These are phyloP conservation scores for Sanguinoderma infundibulare DNA, from an alignment of 1,284 basidiomycete genomes.

Conservation along the genomic window DNA sequence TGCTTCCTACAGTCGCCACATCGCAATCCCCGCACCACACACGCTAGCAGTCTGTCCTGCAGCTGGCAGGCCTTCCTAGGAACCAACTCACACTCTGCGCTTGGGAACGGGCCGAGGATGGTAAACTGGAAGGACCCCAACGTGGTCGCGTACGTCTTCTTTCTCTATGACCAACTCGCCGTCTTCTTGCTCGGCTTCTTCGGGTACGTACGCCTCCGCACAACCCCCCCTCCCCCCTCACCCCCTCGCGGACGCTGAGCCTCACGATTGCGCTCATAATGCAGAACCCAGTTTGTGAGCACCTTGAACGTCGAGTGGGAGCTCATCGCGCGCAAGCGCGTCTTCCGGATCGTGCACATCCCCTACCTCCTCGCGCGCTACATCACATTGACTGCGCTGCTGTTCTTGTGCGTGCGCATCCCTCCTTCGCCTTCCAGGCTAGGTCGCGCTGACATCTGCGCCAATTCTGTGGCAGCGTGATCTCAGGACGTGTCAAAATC, in stretches of 20 bases:
- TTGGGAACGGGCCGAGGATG: neutral
- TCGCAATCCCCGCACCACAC: neutral
- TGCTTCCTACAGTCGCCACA: neutral
- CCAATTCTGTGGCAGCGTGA: slow-evolving; percentile 2
- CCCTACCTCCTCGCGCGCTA: slow-evolving; percentile 22
- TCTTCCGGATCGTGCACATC: slow-evolving; percentile 12
- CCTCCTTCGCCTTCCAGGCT: neutral
- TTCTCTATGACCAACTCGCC: slow-evolving; percentile 17
- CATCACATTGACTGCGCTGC: slow-evolving; percentile 10
- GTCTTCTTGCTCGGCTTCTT: slow-evolving; percentile 21
- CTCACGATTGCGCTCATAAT: neutral
- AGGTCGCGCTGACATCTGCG: neutral
- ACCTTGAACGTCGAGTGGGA: slow-evolving; percentile 16
- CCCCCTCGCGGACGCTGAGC: neutral
- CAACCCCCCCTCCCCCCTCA: neutral
- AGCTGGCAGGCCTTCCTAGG: neutral
- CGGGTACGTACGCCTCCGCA: slow-evolving; percentile 7
- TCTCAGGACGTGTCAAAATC: neutral
- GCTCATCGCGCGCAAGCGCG: slow-evolving; percentile 14
- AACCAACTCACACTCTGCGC: neutral
- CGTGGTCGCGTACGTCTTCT: slow-evolving; percentile 10
- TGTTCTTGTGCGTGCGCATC: slow-evolving; percentile 16
- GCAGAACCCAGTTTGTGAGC: slow-evolving; percentile 13
- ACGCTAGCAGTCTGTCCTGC: neutral
- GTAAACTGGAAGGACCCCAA: slow-evolving; percentile 19